Percentiles rank a stretch among this genome's conserved stretches.
phyloP scores from a whole-genome alignment of 164 flowering plant genomes.

The Tetrastigma voinierianum region DNA sequence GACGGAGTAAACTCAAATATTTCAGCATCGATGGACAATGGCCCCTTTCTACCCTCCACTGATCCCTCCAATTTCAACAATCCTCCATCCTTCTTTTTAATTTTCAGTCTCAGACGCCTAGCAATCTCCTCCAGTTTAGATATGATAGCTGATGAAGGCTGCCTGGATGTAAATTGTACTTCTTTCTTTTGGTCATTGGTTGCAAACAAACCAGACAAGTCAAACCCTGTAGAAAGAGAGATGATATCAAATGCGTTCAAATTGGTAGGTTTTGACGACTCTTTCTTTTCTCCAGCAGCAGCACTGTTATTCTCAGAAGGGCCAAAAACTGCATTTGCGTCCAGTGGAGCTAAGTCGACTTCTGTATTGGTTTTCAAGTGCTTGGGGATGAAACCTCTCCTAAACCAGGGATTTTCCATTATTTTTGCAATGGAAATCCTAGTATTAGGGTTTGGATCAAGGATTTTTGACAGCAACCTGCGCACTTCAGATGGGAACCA shows the following conservation, averaged over 20 bases:
- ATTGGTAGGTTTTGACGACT: constrained; percentile 16
- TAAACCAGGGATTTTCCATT: constrained; percentile 47
- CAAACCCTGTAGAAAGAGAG: constrained; percentile 48
- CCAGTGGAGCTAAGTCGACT: constrained; percentile 11
- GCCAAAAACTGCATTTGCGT: constrained; percentile 5
- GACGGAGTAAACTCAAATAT: constrained; percentile 36
- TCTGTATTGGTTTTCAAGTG: constrained; percentile 1
- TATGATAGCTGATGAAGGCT: constrained; percentile 30
- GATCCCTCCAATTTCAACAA: constrained; percentile 33
- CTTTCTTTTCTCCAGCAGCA: constrained; percentile 11
- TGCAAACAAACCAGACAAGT: constrained; percentile 49
- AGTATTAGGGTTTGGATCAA: constrained; percentile 47
- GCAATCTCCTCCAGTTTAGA: constrained; percentile 50
- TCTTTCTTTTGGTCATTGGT: constrained; percentile 32
- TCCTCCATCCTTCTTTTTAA: constrained; percentile 47
- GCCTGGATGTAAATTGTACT: constrained; percentile 30
- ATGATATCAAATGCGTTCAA: constrained; percentile 58
- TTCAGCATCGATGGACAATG: constrained; percentile 35
- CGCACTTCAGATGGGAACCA: constrained; percentile 45
- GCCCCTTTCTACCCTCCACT: constrained; percentile 24
- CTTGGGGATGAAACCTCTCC: constrained; percentile 26
- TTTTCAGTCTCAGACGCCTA: constrained; percentile 20
- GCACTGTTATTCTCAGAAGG: not conserved
- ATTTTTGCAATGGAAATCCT: constrained; percentile 41
- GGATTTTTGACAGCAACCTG: constrained; percentile 34